phyloP scores from a whole-genome alignment of 768 basidiomycete genomes.

The Serendipita indica region DNA sequence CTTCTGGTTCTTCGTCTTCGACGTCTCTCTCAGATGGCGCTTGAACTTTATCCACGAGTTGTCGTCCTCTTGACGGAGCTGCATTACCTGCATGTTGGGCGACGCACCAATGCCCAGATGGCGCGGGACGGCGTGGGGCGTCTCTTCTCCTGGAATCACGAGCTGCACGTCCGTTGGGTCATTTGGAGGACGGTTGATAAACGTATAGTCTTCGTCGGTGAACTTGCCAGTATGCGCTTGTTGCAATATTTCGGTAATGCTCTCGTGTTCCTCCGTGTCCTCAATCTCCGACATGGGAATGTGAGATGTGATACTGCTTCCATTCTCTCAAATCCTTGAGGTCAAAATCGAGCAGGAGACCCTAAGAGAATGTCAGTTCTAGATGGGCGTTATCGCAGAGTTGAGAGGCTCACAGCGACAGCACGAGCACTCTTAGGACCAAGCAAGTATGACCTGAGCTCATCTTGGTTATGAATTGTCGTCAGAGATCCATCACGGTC shows the following conservation, averaged over 20 bases:
- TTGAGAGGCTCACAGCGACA: not conserved
- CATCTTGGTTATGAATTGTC: not conserved
- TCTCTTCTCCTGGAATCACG: not conserved
- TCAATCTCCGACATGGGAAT: not conserved
- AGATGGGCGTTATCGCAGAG: not conserved
- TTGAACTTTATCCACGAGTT: not conserved
- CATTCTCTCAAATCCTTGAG: not conserved
- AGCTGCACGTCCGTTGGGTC: not conserved
- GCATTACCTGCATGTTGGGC: not conserved
- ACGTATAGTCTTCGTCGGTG: conserved; percentile 5
- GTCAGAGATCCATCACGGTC: conserved; percentile 1
- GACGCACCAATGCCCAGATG: not conserved
- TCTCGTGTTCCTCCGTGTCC: not conserved
- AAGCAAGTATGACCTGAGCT: not conserved
- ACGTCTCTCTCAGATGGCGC: not conserved
- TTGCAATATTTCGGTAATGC: not conserved
- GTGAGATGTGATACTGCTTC: conserved; percentile 1
- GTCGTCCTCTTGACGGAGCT: not conserved
- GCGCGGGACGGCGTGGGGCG: not conserved
- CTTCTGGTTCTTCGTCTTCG: not conserved
- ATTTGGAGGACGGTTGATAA: not conserved
- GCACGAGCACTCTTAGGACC: conserved; percentile 6
- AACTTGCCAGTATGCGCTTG: not conserved
- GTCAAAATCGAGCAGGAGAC: not conserved
- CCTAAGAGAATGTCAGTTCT: not conserved